Percentiles rank a stretch among this genome's conserved stretches.
These are phyloP conservation scores for Ophiostoma sp. DNA, from an alignment of 2,329 filamentous ascomycete genomes.

Conservation along the genomic window DNA sequence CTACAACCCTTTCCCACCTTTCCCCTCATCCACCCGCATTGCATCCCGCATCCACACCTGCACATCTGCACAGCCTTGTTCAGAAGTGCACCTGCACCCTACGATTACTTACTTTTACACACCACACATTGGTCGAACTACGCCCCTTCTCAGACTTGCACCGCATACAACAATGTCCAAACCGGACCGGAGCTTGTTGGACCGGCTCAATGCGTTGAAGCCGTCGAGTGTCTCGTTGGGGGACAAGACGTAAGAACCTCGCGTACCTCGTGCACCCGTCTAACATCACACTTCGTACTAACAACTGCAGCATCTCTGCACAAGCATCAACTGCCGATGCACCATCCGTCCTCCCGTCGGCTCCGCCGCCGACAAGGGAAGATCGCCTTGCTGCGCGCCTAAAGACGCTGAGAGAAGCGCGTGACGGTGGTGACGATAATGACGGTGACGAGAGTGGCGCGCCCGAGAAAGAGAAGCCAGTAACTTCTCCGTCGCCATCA, in stretches of 20 bases:
- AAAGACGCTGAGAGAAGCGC: constrained; percentile 49
- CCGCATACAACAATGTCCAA: constrained; percentile 9
- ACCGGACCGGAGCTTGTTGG: constrained; percentile 50
- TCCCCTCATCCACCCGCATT: background rate
- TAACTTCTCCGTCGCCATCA: background rate
- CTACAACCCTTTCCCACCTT: constrained; percentile 10
- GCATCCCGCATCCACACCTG: background rate
- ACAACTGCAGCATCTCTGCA: constrained; percentile 29
- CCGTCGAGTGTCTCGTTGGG: constrained; percentile 41
- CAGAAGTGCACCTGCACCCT: background rate
- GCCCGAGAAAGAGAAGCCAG: background rate
- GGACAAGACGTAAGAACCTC: constrained; percentile 26
- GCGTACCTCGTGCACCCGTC: background rate
- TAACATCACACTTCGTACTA: constrained; percentile 25
- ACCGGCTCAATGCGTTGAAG: constrained; percentile 56
- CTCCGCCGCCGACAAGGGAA: constrained; percentile 44
- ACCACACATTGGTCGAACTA: background rate
- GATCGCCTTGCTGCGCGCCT: constrained; percentile 55
- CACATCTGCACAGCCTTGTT: constrained; percentile 8
- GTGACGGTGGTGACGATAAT: constrained; percentile 20
- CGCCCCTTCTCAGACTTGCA: background rate
- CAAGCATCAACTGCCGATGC: background rate
- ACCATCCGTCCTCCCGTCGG: background rate
- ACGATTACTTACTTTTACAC: background rate
- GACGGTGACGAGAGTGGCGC: background rate